Conservation (phyloP, 805 yeast genomes). For the Wickerhamomyces rabaulensis region DNA sequence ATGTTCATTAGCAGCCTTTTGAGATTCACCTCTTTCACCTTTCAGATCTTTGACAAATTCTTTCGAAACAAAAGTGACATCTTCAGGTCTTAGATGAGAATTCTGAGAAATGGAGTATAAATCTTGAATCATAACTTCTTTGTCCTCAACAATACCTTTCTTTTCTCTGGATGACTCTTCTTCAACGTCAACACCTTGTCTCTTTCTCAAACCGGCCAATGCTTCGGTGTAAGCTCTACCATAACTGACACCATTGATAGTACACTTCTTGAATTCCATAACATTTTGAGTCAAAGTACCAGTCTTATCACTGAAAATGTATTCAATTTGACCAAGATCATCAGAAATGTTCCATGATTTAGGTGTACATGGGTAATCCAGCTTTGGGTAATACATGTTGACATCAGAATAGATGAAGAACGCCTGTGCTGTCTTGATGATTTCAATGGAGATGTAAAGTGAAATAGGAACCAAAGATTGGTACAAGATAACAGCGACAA, state of each 20-base stretch:
- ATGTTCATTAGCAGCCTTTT: slow-evolving; percentile 58
- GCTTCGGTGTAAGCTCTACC: slow-evolving; percentile 85
- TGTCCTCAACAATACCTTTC: slow-evolving; percentile 51
- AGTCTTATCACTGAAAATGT: slow-evolving; percentile 78
- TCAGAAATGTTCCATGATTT: slow-evolving; percentile 83
- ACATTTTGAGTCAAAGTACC: slow-evolving; percentile 80
- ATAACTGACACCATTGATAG: slow-evolving; percentile 65
- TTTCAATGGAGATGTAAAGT: slow-evolving; percentile 73
- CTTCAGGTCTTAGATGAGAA: slow-evolving; percentile 45
- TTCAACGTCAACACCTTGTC: slow-evolving; percentile 69
- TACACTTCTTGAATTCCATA: slow-evolving; percentile 81
- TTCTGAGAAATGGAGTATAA: slow-evolving; percentile 34
- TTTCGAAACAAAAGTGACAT: slow-evolving; percentile 64
- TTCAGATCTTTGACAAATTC: slow-evolving; percentile 58
- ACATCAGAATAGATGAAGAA: slow-evolving; percentile 74
- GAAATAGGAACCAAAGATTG: slow-evolving; percentile 82
- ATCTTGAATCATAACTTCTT: slow-evolving; percentile 49
- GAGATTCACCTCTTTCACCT: slow-evolving; percentile 46
- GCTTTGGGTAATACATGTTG: slow-evolving; percentile 57
- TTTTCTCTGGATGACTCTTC: slow-evolving; percentile 50
- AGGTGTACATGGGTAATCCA: slow-evolving; percentile 80
- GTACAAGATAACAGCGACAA: slow-evolving; percentile 70
- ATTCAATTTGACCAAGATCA: slow-evolving; percentile 81
- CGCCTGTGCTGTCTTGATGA: slow-evolving; percentile 77
- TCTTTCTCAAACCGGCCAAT: slow-evolving; percentile 66